These are phyloP conservation scores for Zizania latifolia DNA, from an alignment of 176 grass and related monocot genomes.

Conservation along the genomic window DNA sequence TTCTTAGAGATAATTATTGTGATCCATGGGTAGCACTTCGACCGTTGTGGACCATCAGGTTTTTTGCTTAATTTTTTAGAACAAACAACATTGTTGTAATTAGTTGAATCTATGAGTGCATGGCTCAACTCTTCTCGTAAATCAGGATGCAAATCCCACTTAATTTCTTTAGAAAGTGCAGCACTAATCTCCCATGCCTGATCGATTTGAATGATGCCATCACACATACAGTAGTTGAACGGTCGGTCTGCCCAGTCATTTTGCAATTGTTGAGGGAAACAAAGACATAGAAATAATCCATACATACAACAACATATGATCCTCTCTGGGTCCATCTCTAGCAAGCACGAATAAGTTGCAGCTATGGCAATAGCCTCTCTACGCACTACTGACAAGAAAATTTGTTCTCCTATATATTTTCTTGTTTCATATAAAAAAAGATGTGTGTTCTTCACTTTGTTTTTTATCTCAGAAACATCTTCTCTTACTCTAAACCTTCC, in stretches of 20 bases:
- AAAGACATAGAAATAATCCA: neutral
- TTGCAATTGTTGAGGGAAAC: neutral
- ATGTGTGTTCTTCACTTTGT: neutral
- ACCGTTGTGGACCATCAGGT: too few relatives aligned
- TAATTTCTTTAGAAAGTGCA: neutral
- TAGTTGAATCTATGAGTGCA: too few relatives aligned
- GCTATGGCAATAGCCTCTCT: neutral
- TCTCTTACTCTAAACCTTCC: neutral
- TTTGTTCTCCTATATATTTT: neutral
- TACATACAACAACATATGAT: neutral
- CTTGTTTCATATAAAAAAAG: neutral
- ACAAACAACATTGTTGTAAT: too few relatives aligned
- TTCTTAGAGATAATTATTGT: too few relatives aligned
- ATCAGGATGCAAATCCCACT: neutral
- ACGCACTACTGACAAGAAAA: neutral
- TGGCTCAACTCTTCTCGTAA: neutral
- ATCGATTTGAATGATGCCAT: neutral
- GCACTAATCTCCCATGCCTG: neutral
- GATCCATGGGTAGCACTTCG: too few relatives aligned
- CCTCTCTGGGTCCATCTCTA: rapidly evolving
- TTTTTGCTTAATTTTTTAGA: too few relatives aligned
- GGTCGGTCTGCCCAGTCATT: neutral
- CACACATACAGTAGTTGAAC: constrained; percentile 18
- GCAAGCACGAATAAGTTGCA: neutral
- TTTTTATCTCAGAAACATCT: neutral